Base-by-base conservation (phyloP, 176 grass and related monocot species). In the Tuctoria greenei region DNA sequence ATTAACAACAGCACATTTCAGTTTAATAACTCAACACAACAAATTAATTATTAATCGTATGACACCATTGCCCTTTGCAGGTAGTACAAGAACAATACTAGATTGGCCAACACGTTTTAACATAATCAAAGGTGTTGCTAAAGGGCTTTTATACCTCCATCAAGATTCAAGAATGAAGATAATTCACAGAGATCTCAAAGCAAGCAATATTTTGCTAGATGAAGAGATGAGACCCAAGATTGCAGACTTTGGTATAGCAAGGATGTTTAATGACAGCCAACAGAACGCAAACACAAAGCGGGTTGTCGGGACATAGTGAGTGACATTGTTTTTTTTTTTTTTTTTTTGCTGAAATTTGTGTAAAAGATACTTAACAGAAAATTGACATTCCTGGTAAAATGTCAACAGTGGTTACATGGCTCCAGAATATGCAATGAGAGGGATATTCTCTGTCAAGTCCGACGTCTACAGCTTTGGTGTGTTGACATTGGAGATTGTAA, bases 391-490 rank as follows among this genome's bases (percentile, higher is more conserved):
- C 1, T 42, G 55, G 1, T 51, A 36, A 81, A 60, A 21, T 73
- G 13, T 73, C 20, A 11, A 58, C 58, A 86, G 83, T 40, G 83
- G 83, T 40, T 86, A n/a, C n/a, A n/a, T n/a, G n/a, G n/a, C n/a
- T n/a, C n/a, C n/a, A n/a, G n/a, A n/a, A n/a, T n/a, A n/a, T 87
- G 85, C 85, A 77, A 58, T 82, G 46, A 47, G 45, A 59, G 79
- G 85, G 1, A 61, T 82, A n/a, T 87, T 82, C 27, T 87, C 85
- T 15, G 57, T 65, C 21, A 87, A 87, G 64, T 64, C 84, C 4
- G 71, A 87, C 51, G 79, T 82, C 1, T 87, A 82, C 16, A 82
- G 85, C 34, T 87, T 87, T 20, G 85, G 72, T 58, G 74, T 82
- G 61, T 61, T 87, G 18, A 11, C 51, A 61, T 14, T 85, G 52